A percentile compares a stretch with the other conserved stretches of the same genome.
phyloP scores from a whole-genome alignment of 2,329 filamentous ascomycete genomes.

The Paecilomyces niveus region DNA sequence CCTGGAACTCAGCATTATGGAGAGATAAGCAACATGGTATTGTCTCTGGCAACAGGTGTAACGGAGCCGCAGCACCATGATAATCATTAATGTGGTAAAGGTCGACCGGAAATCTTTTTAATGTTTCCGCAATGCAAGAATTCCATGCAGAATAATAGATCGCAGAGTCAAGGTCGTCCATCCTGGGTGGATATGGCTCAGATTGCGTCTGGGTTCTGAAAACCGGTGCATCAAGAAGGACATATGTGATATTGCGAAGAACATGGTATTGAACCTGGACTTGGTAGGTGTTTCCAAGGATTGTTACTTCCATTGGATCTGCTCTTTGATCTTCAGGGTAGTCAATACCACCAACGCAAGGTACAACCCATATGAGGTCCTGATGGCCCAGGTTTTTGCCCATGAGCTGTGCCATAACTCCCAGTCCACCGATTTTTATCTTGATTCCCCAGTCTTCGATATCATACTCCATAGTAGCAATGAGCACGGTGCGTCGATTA shows the following conservation, averaged over 20 bases:
- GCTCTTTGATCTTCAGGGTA: conserved; percentile 50
- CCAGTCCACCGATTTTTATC: conserved; percentile 60
- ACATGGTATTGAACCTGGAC: conserved; percentile 54
- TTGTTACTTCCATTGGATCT: conserved; percentile 51
- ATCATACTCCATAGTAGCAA: conserved; percentile 61
- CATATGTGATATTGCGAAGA: conserved; percentile 56
- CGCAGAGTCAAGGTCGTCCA: conserved; percentile 57
- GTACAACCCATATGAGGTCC: conserved; percentile 53
- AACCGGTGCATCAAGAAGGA: conserved; percentile 55
- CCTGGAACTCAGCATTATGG: conserved; percentile 60
- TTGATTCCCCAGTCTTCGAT: conserved; percentile 60
- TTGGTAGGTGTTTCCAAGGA: conserved; percentile 50
- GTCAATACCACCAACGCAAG: conserved; percentile 51
- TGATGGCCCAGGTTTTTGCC: conserved; percentile 53
- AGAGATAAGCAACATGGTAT: conserved; percentile 54
- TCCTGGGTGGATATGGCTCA: conserved; percentile 55
- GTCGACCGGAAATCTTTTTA: conserved; percentile 51
- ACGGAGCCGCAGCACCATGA: conserved; percentile 52
- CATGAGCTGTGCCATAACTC: conserved; percentile 60
- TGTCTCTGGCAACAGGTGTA: conserved; percentile 53
- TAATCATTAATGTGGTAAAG: conserved; percentile 57
- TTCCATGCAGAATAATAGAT: conserved; percentile 61
- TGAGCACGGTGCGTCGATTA: conserved; percentile 45
- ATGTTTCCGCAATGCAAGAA: conserved; percentile 53
- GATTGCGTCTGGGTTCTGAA: conserved; percentile 53